Percentiles rank a stretch among this genome's conserved stretches.
Conservation (phyloP, 192 early-diverging fungal genomes). For the Umbelopsis isabellina region DNA sequence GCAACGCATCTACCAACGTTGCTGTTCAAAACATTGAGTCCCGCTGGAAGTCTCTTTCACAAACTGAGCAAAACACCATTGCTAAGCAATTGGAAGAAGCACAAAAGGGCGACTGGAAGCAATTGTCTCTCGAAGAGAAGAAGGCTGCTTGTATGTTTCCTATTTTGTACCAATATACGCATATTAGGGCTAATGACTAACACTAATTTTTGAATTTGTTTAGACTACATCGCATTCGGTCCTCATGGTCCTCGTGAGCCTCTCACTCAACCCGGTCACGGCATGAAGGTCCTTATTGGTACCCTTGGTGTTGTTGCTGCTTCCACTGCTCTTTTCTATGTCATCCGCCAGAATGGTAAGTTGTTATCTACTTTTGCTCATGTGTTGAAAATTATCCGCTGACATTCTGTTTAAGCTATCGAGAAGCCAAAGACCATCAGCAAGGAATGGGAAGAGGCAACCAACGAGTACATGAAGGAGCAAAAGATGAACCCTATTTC, state of each 20-base stretch:
- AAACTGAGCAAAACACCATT: slow-evolving; percentile 82
- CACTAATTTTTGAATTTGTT: neutral
- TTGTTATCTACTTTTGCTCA: slow-evolving; percentile 17
- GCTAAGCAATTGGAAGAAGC: slow-evolving; percentile 76
- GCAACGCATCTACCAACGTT: slow-evolving; percentile 51
- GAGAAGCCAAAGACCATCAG: slow-evolving; percentile 66
- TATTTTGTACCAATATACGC: neutral
- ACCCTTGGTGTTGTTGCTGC: slow-evolving; percentile 58
- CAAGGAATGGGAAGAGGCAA: slow-evolving; percentile 87
- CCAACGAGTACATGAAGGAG: slow-evolving; percentile 70
- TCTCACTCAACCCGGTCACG: slow-evolving; percentile 67
- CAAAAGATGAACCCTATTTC: slow-evolving; percentile 79
- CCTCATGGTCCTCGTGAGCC: slow-evolving; percentile 87
- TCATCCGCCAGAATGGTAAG: slow-evolving; percentile 60
- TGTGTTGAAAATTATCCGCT: slow-evolving; percentile 8
- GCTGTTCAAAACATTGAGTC: slow-evolving; percentile 56
- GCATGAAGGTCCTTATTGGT: slow-evolving; percentile 70
- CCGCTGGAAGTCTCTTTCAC: slow-evolving; percentile 69
- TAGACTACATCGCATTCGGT: slow-evolving; percentile 92
- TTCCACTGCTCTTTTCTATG: slow-evolving; percentile 58
- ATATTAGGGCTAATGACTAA: neutral
- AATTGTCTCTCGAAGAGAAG: slow-evolving; percentile 91
- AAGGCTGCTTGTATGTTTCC: slow-evolving; percentile 73
- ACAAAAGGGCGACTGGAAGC: slow-evolving; percentile 97
- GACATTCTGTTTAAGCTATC: slow-evolving; percentile 45